Evolutionary conservation across 805 yeast genomes (phyloP).

Genomic region (Hanseniaspora mollemarum): DNA sequence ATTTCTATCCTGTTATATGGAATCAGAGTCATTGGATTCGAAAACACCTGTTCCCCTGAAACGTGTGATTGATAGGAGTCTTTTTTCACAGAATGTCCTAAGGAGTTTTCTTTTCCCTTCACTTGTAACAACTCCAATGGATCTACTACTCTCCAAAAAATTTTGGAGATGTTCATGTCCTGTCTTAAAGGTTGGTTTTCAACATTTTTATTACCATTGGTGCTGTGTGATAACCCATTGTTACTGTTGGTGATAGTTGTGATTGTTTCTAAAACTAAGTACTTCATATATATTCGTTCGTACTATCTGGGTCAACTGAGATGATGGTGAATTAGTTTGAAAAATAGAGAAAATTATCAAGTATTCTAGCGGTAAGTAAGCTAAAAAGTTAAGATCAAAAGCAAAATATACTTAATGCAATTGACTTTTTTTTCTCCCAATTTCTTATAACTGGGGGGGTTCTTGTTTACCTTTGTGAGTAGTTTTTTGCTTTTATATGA

Average conservation of each 20-base stretch:
- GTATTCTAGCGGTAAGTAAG: too few species aligned
- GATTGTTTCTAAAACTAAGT: slow-evolving; percentile 13
- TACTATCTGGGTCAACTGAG: too few species aligned
- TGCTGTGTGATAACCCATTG: not conserved
- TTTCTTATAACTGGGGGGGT: too few species aligned
- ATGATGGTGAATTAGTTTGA: not conserved
- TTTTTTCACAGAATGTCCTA: not conserved
- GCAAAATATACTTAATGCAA: too few species aligned
- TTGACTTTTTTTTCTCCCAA: too few species aligned
- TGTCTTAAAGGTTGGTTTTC: slow-evolving; percentile 16
- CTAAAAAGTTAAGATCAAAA: too few species aligned
- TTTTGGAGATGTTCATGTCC: slow-evolving; percentile 16
- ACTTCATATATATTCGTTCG: too few species aligned
- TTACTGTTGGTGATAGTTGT: slow-evolving; percentile 10
- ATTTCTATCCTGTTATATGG: slow-evolving; percentile 17
- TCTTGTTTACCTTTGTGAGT: too few species aligned
- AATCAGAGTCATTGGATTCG: slow-evolving; percentile 13
- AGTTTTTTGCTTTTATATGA: too few species aligned
- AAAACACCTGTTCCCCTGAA: slow-evolving; percentile 6
- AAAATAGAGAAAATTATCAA: not conserved
- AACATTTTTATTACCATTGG: not conserved
- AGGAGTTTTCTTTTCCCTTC: slow-evolving; percentile 3
- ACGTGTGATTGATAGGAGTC: not conserved
- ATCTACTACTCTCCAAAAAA: slow-evolving; percentile 15
- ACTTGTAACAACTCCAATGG: slow-evolving; percentile 10